Evolutionary conservation across 192 early-diverging fungal genomes (phyloP).

Genomic region (Polychytrium aggregatum): DNA sequence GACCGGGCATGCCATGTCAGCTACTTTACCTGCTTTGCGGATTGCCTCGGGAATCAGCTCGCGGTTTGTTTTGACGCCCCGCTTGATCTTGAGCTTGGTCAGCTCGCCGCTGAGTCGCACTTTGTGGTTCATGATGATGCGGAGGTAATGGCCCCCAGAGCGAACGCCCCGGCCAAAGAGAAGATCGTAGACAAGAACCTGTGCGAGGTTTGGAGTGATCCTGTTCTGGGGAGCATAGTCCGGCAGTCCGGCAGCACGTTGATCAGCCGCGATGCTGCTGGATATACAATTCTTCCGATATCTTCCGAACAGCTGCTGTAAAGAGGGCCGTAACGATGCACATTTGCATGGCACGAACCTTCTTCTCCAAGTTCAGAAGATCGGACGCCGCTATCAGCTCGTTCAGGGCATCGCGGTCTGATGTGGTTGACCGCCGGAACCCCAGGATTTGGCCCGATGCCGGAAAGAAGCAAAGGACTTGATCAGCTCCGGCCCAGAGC

Average conservation of each 20-base stretch:
- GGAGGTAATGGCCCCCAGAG: constrained; percentile 41
- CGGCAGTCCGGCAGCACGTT: too few relatives aligned
- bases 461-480: too few relatives aligned
- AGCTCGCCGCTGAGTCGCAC: constrained; percentile 62
- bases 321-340: too few relatives aligned
- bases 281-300: too few relatives aligned
- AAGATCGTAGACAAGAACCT: constrained; percentile 78
- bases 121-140: constrained; percentile 55
- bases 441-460: background rate
- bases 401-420: constrained; percentile 21
- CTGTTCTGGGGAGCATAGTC: background rate
- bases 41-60: constrained; percentile 58
- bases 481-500: background rate
- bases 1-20: too few relatives aligned
- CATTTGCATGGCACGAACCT: constrained; percentile 6
- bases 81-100: constrained; percentile 62
- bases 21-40: constrained; percentile 22
- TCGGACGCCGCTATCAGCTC: constrained; percentile 12
- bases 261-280: too few relatives aligned
- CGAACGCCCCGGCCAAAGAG: constrained; percentile 66
- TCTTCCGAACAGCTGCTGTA: too few relatives aligned
- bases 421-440: background rate
- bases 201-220: constrained; percentile 31
- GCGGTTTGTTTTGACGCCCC: constrained; percentile 46
- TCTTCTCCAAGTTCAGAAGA: constrained; percentile 6